Conservation (phyloP, 768 basidiomycete species). For the Mycena filopes region DNA sequence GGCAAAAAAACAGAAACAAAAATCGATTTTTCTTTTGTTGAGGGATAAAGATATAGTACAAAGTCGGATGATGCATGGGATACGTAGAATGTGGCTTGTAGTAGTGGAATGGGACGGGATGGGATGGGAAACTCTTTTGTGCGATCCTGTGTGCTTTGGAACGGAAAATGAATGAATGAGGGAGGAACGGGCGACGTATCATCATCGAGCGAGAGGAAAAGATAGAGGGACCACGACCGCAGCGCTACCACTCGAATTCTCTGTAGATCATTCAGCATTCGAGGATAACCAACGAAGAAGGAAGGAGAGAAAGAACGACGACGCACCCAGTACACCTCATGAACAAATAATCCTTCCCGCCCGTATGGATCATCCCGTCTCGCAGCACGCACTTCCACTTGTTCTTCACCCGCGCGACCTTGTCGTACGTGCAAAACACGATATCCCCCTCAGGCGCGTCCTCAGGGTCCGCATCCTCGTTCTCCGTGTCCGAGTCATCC, state of each 20-base stretch:
- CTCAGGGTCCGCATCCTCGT: conserved; percentile 68
- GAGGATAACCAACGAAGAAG: not conserved
- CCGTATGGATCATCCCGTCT: conserved; percentile 82
- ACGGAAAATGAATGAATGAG: no score
- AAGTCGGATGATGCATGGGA: no score
- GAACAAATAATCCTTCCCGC: conserved; percentile 84
- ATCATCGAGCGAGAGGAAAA: no score
- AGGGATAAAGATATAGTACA: no score
- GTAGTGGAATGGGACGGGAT: no score
- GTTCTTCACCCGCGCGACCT: conserved; percentile 86
- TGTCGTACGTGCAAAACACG: conserved; percentile 86
- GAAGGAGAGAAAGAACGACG: not conserved
- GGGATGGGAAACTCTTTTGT: no score
- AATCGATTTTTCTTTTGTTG: no score
- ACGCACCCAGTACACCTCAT: conserved; percentile 80
- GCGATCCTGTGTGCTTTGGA: no score
- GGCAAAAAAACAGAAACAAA: no score
- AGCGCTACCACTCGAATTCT: conserved; percentile 53
- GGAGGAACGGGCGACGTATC: no score
- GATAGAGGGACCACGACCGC: no score
- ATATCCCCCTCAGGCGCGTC: conserved; percentile 69
- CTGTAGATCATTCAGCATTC: conserved; percentile 31
- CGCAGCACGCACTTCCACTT: conserved; percentile 91
- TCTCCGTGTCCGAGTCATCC: conserved; percentile 77
- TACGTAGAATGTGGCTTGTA: no score